Percentiles rank a stretch among this genome's conserved stretches.
Conservation (phyloP, 495 filamentous ascomycete genomes). For the Lepraria neglecta region DNA sequence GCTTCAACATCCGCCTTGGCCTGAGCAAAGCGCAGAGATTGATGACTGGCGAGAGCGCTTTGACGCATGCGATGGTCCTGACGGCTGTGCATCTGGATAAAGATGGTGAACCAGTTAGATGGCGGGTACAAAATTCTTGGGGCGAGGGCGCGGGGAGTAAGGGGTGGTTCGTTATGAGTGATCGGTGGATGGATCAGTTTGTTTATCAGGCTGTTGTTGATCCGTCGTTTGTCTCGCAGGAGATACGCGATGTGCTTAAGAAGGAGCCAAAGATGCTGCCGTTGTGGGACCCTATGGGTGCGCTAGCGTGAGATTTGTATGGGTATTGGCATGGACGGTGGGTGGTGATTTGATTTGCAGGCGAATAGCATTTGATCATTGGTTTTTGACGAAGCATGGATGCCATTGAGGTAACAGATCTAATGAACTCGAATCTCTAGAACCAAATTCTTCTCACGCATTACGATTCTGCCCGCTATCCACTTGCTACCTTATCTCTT, state of each 20-base stretch:
- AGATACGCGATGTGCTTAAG: constrained; percentile 60
- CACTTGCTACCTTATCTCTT: too few species aligned
- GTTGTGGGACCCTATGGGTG: constrained; percentile 86
- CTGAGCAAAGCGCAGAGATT: constrained; percentile 69
- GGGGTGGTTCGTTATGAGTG: constrained; percentile 83
- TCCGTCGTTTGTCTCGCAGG: constrained; percentile 56
- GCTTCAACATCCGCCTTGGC: constrained; percentile 65
- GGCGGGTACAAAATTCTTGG: constrained; percentile 86
- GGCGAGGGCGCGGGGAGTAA: constrained; percentile 58
- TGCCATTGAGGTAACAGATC: too few species aligned
- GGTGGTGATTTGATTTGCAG: not conserved
- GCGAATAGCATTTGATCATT: not conserved
- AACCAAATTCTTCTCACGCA: too few species aligned
- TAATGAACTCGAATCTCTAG: too few species aligned
- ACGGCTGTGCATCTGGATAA: constrained; percentile 70
- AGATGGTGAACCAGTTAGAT: constrained; percentile 59
- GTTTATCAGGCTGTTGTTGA: constrained; percentile 84
- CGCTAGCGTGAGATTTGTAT: constrained; percentile 53
- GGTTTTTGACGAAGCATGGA: too few species aligned
- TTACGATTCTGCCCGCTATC: too few species aligned
- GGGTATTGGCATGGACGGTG: not conserved
- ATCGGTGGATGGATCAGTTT: constrained; percentile 83
- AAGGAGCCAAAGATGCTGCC: constrained; percentile 64
- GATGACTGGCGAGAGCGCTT: constrained; percentile 61
- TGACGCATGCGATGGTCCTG: constrained; percentile 91